Base-by-base conservation (phyloP, 495 filamentous ascomycete species). In the Neurospora sp. region DNA sequence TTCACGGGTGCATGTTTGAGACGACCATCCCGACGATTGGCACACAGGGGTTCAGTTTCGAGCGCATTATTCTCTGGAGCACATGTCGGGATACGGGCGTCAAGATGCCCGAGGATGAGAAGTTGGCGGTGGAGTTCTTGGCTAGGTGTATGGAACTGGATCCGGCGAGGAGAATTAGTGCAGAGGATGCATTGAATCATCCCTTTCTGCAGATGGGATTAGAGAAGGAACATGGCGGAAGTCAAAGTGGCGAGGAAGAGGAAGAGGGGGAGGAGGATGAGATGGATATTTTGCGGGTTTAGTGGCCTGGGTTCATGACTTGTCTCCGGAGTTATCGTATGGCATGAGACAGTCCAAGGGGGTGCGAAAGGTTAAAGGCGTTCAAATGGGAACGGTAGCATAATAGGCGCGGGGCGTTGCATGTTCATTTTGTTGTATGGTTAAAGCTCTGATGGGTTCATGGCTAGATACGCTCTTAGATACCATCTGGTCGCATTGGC, bases 41-140 rank as follows among this genome's bases (percentile, higher is more conserved):
- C 22, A 89, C 91, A 73, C 87, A 88, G 45, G 96, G 96, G 2
- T 94, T 96, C 78, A 89, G 88, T 12, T 88, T 97, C 73, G 93
- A 97, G 83, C 95, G 96, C 82, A 93, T 99, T 73, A 89, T 99
- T 71, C 86, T 97, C 71, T 99, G 96, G 96, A 94, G 93, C 48
- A 94, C 88, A 3, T 89, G 90, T 68, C 80, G 86, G 5, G 85
- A 87, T 73, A 82, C 59, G 78, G 83, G 71, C 68, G 84, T 81
- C 53, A 76, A 74, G n/a, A 75, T 94, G 39, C 81, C 83, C 0
- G 79, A 82, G 0, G 90, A 90, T 9, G 91, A 94, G 80, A 86
- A 86, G 76, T 80, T 88, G 48, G 91, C 91, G 6, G 83, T 92
- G 2, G 83, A 85, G 59, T 93, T 95, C 76, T 76, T 95, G 69